Evolutionary conservation across 345 rosid species (phyloP).

Genomic region (Gossypium mustelinum): DNA sequence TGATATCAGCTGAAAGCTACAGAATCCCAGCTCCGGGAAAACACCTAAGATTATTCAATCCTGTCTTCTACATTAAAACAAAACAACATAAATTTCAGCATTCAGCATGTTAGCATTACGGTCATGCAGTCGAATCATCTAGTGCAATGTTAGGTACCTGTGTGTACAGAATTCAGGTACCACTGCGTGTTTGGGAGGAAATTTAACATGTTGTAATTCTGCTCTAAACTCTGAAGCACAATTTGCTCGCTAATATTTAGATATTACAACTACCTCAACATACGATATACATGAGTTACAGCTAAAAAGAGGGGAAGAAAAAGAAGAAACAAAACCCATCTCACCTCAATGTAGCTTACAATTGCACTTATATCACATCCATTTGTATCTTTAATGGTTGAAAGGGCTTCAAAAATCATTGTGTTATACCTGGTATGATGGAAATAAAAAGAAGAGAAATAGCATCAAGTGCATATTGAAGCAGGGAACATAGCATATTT

Average conservation of each 20-base stretch:
- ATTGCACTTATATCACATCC: slow-evolving; percentile 59
- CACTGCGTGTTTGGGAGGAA: neutral
- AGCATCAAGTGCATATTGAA: neutral
- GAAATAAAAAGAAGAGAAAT: neutral
- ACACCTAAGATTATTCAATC: neutral
- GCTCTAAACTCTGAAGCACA: neutral
- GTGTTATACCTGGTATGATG: slow-evolving; percentile 43
- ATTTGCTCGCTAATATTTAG: neutral
- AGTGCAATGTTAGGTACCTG: neutral
- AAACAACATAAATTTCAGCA: neutral
- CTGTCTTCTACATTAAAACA: neutral
- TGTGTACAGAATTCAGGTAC: neutral
- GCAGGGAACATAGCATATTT: neutral
- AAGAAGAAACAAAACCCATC: slow-evolving; percentile 21
- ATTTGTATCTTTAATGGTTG: slow-evolving; percentile 41
- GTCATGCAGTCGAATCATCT: neutral
- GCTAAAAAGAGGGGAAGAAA: slow-evolving; percentile 10
- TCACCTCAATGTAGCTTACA: slow-evolving; percentile 60
- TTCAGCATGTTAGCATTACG: neutral
- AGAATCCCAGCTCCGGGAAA: neutral
- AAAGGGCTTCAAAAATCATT: slow-evolving; percentile 76
- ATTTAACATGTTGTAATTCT: neutral
- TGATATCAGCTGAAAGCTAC: neutral
- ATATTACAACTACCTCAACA: neutral
- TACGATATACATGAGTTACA: neutral